Evolutionary conservation across 495 filamentous ascomycete genomes (phyloP).

Genomic region (Talaromyces thailandensis): DNA sequence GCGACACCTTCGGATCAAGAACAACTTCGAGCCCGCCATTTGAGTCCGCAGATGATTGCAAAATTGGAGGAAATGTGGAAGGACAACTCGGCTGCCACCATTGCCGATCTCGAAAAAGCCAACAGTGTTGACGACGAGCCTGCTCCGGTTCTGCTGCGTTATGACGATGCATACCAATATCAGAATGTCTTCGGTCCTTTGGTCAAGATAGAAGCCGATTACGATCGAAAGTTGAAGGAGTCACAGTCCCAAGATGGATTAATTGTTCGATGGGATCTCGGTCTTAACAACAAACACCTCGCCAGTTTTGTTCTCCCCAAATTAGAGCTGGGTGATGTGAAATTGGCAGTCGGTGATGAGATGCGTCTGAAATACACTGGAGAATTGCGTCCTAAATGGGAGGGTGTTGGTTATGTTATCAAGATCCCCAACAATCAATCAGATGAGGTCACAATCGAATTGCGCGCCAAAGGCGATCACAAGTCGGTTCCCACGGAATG

Average conservation of each 20-base stretch:
- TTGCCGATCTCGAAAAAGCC: constrained; percentile 88
- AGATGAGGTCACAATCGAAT: constrained; percentile 92
- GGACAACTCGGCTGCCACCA: constrained; percentile 80
- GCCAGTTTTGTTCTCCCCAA: constrained; percentile 96
- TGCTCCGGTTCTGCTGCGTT: constrained; percentile 83
- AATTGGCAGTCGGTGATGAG: constrained; percentile 95
- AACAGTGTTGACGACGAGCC: constrained; percentile 93
- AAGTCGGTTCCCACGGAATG: constrained; percentile 96
- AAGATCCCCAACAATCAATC: constrained; percentile 99
- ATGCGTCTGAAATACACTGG: constrained; percentile 97
- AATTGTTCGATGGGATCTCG: constrained; percentile 90
- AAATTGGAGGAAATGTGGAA: constrained; percentile 99
- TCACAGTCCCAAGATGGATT: constrained; percentile 93
- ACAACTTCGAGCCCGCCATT: constrained; percentile 87
- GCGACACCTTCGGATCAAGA: constrained; percentile 84
- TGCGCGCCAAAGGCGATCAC: constrained; percentile 82
- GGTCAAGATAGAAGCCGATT: constrained; percentile 99
- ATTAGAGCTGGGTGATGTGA: constrained; percentile 95
- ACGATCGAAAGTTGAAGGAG: constrained; percentile 97
- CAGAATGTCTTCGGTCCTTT: constrained; percentile 98
- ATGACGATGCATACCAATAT: constrained; percentile 97
- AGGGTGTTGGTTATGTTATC: constrained; percentile 97
- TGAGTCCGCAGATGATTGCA: constrained; percentile 92
- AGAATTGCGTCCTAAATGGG: constrained; percentile 89
- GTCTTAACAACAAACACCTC: constrained; percentile 95